Conservation (phyloP, 2,329 filamentous ascomycete genomes). For the Nigrospora osmanthi region DNA sequence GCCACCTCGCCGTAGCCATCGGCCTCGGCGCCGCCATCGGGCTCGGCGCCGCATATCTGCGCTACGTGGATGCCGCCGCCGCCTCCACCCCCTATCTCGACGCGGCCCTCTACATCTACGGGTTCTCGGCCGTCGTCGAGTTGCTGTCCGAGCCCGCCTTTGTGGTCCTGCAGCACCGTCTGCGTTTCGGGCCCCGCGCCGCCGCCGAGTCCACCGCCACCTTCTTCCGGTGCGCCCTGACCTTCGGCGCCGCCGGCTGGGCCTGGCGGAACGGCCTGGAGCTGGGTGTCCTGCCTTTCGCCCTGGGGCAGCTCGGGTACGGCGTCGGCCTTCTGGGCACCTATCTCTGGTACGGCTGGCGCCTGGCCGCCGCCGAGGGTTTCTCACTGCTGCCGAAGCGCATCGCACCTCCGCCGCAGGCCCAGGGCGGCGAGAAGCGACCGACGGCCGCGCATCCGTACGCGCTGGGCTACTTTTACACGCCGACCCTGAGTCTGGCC, state of each 20-base stretch:
- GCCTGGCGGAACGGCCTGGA: constrained; percentile 43
- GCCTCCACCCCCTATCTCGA: constrained; percentile 57
- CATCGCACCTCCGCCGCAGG: constrained; percentile 18
- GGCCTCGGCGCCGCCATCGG: constrained; percentile 57
- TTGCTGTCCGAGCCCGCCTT: constrained; percentile 83
- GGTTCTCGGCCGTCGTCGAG: constrained; percentile 57
- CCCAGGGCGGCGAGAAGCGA: not conserved
- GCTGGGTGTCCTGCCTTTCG: constrained; percentile 79
- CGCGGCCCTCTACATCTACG: constrained; percentile 46
- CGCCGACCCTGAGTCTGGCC: constrained; percentile 62
- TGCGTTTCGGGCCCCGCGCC: constrained; percentile 74
- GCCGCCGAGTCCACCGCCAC: constrained; percentile 78
- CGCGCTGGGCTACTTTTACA: constrained; percentile 55
- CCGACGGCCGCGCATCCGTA: constrained; percentile 27
- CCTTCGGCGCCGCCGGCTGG: constrained; percentile 63
- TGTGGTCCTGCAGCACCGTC: constrained; percentile 73
- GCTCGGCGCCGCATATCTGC: constrained; percentile 62
- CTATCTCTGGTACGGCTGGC: constrained; percentile 57
- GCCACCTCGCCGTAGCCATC: constrained; percentile 67
- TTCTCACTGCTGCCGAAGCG: constrained; percentile 61
- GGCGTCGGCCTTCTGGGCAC: constrained; percentile 59
- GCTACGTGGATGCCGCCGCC: constrained; percentile 36
- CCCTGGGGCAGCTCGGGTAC: constrained; percentile 76
- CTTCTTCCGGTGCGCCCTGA: constrained; percentile 65
- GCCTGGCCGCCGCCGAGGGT: constrained; percentile 43